Conservation (phyloP, 257 asterid genomes). For the Solanum stenotomum region DNA sequence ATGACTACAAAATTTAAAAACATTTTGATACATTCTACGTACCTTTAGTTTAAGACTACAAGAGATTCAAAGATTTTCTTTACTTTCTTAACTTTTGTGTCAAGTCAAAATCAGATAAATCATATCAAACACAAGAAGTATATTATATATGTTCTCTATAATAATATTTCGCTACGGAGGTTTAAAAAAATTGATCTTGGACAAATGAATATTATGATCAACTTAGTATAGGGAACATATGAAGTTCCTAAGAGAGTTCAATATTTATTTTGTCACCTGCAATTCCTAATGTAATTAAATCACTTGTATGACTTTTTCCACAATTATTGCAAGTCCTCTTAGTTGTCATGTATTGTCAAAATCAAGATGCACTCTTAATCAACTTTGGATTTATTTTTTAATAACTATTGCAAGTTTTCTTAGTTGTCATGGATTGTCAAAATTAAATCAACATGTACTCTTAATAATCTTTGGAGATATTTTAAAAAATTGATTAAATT, state of each 20-base stretch:
- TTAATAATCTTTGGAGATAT: neutral
- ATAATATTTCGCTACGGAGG: too few species aligned
- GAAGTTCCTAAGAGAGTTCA: too few species aligned
- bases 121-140: too few species aligned
- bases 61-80: neutral
- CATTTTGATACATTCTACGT: too few species aligned
- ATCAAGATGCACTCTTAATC: neutral
- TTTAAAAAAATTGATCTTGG: neutral
- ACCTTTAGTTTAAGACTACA: too few species aligned
- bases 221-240: too few species aligned
- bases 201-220: neutral
- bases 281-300: neutral
- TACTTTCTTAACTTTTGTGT: too few species aligned
- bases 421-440: neutral
- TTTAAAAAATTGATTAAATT: neutral
- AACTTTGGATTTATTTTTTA: neutral
- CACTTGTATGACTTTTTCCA: neutral
- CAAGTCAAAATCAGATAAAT: neutral
- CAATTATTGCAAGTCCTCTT: neutral
- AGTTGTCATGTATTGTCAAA: neutral
- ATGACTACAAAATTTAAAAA: neutral
- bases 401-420: neutral
- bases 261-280: neutral
- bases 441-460: neutral
- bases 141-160: neutral